Percentiles rank a stretch among this genome's conserved stretches.
phyloP scores from a whole-genome alignment of 257 asterid genomes.

The Voacanga thouarsii region DNA sequence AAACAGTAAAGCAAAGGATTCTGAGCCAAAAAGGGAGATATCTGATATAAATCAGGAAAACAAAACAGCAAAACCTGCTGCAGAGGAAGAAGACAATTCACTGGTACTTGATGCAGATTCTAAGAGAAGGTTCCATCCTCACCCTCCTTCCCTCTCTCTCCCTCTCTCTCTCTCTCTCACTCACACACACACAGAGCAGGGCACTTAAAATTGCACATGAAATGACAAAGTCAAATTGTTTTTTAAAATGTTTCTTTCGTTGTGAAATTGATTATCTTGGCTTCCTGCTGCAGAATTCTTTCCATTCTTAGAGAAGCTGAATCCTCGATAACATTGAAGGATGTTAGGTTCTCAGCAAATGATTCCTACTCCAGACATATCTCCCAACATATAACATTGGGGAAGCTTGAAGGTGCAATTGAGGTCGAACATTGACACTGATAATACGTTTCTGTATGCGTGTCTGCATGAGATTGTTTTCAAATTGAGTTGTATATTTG shows the following conservation, averaged over 20 bases:
- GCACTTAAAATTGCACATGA: neutral
- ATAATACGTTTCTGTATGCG: neutral
- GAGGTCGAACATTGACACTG: conserved; percentile 47
- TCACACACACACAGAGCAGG: neutral
- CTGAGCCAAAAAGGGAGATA: conserved; percentile 20
- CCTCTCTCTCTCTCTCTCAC: neutral
- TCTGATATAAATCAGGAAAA: conserved; percentile 27
- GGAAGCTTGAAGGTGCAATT: conserved; percentile 70
- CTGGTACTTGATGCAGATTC: conserved; percentile 50
- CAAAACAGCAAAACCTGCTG: conserved; percentile 32
- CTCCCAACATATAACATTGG: conserved; percentile 54
- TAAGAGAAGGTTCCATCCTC: conserved; percentile 46
- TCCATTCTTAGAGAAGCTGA: conserved; percentile 51
- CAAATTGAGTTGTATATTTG: conserved; percentile 17
- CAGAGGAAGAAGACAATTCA: conserved; percentile 27
- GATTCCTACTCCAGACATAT: conserved; percentile 31
- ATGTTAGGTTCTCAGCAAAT: conserved; percentile 43
- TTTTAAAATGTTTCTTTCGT: neutral
- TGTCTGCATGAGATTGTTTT: conserved; percentile 1
- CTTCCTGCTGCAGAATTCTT: conserved; percentile 40
- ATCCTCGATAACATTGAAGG: conserved; percentile 50
- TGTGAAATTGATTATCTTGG: neutral
- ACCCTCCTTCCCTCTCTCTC: neutral
- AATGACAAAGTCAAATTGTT: neutral
- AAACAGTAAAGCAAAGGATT: conserved; percentile 10